Percentiles rank a stretch among this genome's conserved stretches.
phyloP scores from a whole-genome alignment of 2,329 filamentous ascomycete genomes.

The Pseudogymnoascus sp. region DNA sequence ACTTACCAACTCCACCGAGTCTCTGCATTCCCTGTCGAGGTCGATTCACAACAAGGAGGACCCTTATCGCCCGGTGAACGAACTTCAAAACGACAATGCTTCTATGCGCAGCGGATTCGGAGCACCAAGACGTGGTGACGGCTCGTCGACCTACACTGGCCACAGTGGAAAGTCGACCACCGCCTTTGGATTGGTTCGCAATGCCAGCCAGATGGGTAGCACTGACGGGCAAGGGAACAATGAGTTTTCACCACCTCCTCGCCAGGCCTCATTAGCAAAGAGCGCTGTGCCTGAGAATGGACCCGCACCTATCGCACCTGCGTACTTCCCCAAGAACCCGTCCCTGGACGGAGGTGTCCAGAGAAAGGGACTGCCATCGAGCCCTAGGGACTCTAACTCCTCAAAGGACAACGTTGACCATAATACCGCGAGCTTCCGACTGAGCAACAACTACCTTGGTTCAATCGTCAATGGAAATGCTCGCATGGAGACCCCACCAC shows the following conservation, averaged over 20 bases:
- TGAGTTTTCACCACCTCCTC: conserved; percentile 21
- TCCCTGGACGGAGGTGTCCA: background rate
- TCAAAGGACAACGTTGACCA: conserved; percentile 4
- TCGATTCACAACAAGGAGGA: conserved; percentile 69
- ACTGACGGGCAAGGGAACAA: conserved; percentile 27
- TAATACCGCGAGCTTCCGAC: conserved; percentile 15
- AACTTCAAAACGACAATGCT: conserved; percentile 44
- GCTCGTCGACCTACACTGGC: conserved; percentile 37
- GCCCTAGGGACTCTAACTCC: conserved; percentile 13
- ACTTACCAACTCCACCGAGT: conserved; percentile 71
- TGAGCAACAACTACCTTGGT: conserved; percentile 26
- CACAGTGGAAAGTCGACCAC: background rate
- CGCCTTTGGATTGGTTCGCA: background rate
- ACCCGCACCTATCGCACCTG: conserved; percentile 20
- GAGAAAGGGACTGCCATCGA: conserved; percentile 6
- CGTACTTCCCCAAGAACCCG: conserved; percentile 8
- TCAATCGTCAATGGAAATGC: conserved; percentile 14
- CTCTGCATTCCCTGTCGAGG: conserved; percentile 74
- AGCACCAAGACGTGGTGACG: conserved; percentile 27
- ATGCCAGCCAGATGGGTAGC: background rate
- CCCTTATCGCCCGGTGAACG: conserved; percentile 62
- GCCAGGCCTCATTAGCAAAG: conserved; percentile 26
- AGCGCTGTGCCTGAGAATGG: conserved; percentile 25
- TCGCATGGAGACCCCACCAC: background rate
- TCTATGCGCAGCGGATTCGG: conserved; percentile 46